These are phyloP conservation scores for Mycena indigotica DNA, from an alignment of 768 basidiomycete species.

Conservation along the genomic window DNA sequence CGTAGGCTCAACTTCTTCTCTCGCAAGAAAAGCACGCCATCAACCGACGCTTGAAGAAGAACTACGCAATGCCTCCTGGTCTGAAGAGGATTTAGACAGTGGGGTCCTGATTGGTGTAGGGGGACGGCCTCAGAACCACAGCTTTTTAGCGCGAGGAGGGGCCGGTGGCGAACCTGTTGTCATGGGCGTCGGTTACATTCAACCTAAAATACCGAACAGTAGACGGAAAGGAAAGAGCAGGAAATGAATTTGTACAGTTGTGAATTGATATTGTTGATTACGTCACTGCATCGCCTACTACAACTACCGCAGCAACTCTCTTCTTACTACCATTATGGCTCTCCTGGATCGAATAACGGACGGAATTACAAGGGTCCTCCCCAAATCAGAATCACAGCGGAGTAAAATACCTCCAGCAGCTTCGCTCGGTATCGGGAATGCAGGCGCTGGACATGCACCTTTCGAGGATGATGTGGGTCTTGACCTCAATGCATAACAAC, in stretches of 20 bases:
- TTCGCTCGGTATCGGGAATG: constrained; percentile 57
- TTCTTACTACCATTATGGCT: constrained; percentile 41
- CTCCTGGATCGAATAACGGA: constrained; percentile 61
- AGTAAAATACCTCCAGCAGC: constrained; percentile 38
- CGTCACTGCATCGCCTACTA: neutral
- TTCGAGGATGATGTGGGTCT: constrained; percentile 74
- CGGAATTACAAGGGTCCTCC: constrained; percentile 47
- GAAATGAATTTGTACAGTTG: neutral
- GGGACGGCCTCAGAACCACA: constrained; percentile 50
- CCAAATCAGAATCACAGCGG: constrained; percentile 36
- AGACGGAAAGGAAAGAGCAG: constrained; percentile 2
- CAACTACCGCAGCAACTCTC: neutral
- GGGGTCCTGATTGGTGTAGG: constrained; percentile 58
- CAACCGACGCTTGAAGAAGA: constrained; percentile 71
- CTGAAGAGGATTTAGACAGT: constrained; percentile 50
- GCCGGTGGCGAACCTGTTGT: constrained; percentile 71
- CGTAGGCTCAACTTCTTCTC: constrained; percentile 16
- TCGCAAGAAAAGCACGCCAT: constrained; percentile 27
- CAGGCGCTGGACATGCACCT: constrained; percentile 57
- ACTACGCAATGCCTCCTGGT: constrained; percentile 53
- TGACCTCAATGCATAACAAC: too few relatives aligned
- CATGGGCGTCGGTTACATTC: constrained; percentile 68
- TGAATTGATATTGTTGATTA: neutral
- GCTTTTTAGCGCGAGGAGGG: constrained; percentile 76
- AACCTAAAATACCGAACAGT: constrained; percentile 4